Percentiles rank a stretch among this genome's conserved stretches.
Conservation (phyloP, 2,329 filamentous ascomycete species). For the Emergomyces orientalis region DNA sequence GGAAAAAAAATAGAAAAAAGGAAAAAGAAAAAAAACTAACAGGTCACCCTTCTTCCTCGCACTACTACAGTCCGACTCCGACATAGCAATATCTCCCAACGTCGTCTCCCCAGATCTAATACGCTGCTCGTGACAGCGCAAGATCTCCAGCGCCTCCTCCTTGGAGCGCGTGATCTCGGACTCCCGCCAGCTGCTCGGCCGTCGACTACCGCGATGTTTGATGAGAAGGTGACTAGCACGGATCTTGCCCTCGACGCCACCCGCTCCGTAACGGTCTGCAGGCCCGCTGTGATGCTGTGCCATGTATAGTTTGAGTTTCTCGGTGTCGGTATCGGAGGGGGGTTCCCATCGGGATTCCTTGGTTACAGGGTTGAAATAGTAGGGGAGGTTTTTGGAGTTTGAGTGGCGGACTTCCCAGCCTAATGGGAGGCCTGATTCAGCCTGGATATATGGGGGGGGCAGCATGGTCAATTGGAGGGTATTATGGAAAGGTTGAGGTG, state of each 20-base stretch:
- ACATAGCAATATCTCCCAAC: slow-evolving; percentile 74
- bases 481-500: not conserved
- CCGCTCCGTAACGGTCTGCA: slow-evolving; percentile 24
- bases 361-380: slow-evolving; percentile 87
- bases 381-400: slow-evolving; percentile 96
- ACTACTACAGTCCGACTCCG: slow-evolving; percentile 91
- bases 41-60: slow-evolving; percentile 89
- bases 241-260: slow-evolving; percentile 65
- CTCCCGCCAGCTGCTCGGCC: slow-evolving; percentile 89
- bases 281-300: slow-evolving; percentile 65
- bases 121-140: slow-evolving; percentile 62
- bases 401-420: slow-evolving; percentile 96
- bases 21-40: slow-evolving; percentile 35
- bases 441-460: slow-evolving; percentile 33
- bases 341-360: slow-evolving; percentile 95
- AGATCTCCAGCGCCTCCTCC: slow-evolving; percentile 72
- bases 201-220: slow-evolving; percentile 81
- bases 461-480: not conserved
- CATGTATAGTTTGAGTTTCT: slow-evolving; percentile 93
- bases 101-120: slow-evolving; percentile 61
- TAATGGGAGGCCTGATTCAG: slow-evolving; percentile 69
- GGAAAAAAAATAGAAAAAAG: not conserved
- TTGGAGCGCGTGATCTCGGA: slow-evolving; percentile 79
- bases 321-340: slow-evolving; percentile 74
- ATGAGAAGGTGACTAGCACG: slow-evolving; percentile 85